Percentiles rank a stretch among this genome's conserved stretches.
These are phyloP conservation scores for Euphrasia confusa DNA, from an alignment of 257 asterid genomes.

Conservation along the genomic window DNA sequence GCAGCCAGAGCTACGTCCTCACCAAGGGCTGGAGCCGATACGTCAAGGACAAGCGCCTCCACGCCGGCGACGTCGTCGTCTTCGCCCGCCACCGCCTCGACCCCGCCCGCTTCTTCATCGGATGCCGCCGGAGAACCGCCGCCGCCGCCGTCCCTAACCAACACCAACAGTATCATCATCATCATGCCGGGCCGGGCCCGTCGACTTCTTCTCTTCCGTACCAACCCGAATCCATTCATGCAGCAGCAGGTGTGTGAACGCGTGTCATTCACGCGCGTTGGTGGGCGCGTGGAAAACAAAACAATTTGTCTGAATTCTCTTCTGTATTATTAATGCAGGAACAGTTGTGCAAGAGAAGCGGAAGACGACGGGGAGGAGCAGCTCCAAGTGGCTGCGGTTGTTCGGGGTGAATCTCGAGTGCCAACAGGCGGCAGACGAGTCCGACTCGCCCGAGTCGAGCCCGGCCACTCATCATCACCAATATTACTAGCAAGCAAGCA, in stretches of 20 bases:
- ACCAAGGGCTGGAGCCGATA: constrained; percentile 97
- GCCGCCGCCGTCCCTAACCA: constrained; percentile 5
- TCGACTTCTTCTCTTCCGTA: constrained; percentile 29
- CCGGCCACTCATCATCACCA: constrained; percentile 13
- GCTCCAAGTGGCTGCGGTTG: constrained; percentile 65
- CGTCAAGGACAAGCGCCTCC: constrained; percentile 80
- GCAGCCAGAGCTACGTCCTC: constrained; percentile 91
- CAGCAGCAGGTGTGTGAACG: no score
- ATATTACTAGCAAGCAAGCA: neutral
- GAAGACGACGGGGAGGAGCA: constrained; percentile 42
- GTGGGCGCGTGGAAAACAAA: no score
- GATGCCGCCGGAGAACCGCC: constrained; percentile 59
- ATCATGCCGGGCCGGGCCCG: constrained; percentile 18
- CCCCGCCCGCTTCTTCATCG: constrained; percentile 58
- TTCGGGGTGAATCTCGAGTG: constrained; percentile 88
- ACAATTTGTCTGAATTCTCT: neutral
- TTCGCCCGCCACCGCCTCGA: constrained; percentile 64
- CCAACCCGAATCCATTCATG: constrained; percentile 52
- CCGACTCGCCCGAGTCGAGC: constrained; percentile 42
- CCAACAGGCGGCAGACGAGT: constrained; percentile 35
- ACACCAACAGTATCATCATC: constrained; percentile 16
- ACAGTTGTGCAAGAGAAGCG: constrained; percentile 30
- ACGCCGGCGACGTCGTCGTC: constrained; percentile 75
- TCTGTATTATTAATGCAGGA: constrained; percentile 10
- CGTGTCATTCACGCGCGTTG: no score